Percentiles rank a stretch among this genome's conserved stretches.
These are phyloP conservation scores for Dysphania ambrosioides DNA, from an alignment of 148 eudicot species.

Conservation along the genomic window DNA sequence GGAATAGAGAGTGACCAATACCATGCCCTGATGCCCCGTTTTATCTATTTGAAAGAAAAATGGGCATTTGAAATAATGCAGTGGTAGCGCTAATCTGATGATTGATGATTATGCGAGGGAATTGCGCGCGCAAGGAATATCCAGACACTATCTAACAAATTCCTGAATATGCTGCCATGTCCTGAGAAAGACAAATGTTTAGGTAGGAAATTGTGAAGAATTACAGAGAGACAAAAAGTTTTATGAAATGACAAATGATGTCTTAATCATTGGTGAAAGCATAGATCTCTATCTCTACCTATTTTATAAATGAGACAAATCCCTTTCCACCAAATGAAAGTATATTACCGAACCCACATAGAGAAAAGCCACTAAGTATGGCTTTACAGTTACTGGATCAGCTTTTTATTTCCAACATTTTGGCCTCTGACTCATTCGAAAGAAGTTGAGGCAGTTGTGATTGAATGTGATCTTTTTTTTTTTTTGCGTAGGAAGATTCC, in stretches of 20 bases:
- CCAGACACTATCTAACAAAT: conserved; percentile 25
- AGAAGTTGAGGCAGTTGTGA: conserved; percentile 12
- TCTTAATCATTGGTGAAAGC: conserved; percentile 20
- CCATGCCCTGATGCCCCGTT: conserved; percentile 16
- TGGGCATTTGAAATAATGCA: conserved; percentile 9
- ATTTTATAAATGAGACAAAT: background rate
- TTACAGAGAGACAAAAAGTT: background rate
- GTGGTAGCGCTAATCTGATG: background rate
- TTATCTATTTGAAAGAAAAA: conserved; percentile 19
- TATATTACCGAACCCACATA: conserved; percentile 15
- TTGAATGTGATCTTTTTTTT: conserved; percentile 3
- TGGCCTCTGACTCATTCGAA: background rate
- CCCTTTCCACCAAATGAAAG: conserved; percentile 13
- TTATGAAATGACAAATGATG: conserved; percentile 20
- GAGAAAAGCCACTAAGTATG: conserved; percentile 22
- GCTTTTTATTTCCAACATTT: conserved; percentile 16
- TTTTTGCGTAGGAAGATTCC: conserved; percentile 11
- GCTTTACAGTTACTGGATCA: conserved; percentile 24
- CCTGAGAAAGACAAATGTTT: conserved; percentile 29
- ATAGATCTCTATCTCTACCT: conserved; percentile 12
- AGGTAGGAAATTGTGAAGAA: conserved; percentile 26
- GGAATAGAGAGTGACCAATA: conserved; percentile 11
- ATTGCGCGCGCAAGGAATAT: conserved; percentile 18
- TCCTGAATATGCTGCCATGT: conserved; percentile 9
- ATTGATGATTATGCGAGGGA: background rate